Evolutionary conservation across 1,284 basidiomycete species (phyloP), one percentile per base, ranked within the genome.

Genomic region (Baeospora myosura): DNA sequence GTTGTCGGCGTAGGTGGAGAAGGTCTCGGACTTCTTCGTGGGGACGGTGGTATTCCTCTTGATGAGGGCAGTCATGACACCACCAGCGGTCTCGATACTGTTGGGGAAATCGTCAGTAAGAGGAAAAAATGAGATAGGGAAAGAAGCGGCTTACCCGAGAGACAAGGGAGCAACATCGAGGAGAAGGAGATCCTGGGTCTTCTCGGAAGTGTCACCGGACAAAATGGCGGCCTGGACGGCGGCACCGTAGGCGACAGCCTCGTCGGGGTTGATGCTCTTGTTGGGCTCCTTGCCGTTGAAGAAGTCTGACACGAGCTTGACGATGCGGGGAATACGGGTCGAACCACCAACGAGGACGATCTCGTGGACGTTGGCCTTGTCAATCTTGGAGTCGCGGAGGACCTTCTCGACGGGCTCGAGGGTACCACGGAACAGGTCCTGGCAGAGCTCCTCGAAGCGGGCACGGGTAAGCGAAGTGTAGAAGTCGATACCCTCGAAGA

Each of bases 1-100:
- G 78, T 98, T 98, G 77, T 98, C 95, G 52, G 93, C 86, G 74
- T 95, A 96, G 31, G 96, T 98, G 38, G 95, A 97, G 84, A 98
- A 98, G 65, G 89, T 87, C 73, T 98, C 92, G 20, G 92, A 92
- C 77, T 98, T 98, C 76, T 97, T 98, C 62, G 95, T 98, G 39
- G 95, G 95, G 54, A 98, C 90, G 42, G 93, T 96, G 54, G 96
- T 98, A 79, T 98, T 98, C 52, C 94, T 85, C 72, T 92, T 93
- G 76, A 98, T 97, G 56, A 98, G 81, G 29, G 90, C 81, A 35
- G 91, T 97, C 86, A 97, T 93, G 65, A 97, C 93, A 85, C 95
- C 95, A 69, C 96, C 95, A 56, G 94, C 90, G 44, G 93, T 98
- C 75, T 98, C 96, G 62, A 98, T 97, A 82, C 85, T 64, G 34